Evolutionary conservation across 2,329 filamentous ascomycete genomes (phyloP).

Genomic region (Cercospora brassicicola): DNA sequence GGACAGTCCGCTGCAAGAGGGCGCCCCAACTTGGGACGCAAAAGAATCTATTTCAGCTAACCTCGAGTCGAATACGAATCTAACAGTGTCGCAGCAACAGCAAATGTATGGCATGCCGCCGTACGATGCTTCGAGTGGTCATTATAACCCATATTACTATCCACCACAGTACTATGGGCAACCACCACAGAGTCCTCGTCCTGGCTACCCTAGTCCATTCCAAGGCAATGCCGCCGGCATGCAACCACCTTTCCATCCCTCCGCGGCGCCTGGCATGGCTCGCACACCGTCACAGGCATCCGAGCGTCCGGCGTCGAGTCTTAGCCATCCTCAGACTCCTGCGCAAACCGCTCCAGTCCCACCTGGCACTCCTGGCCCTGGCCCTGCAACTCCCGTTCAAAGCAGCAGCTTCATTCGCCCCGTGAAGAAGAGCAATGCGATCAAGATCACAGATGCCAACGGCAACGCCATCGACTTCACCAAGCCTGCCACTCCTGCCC

Average conservation of each 20-base stretch:
- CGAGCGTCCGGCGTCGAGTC: slow-evolving; percentile 59
- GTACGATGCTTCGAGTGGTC: slow-evolving; percentile 50
- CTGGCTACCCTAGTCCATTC: slow-evolving; percentile 51
- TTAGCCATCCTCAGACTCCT: slow-evolving; percentile 61
- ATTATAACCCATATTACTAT: slow-evolving; percentile 50
- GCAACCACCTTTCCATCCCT: slow-evolving; percentile 59
- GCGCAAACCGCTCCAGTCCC: slow-evolving; percentile 60
- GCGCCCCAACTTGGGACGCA: slow-evolving; percentile 1
- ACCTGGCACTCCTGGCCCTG: slow-evolving; percentile 37
- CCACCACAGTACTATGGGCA: slow-evolving; percentile 55
- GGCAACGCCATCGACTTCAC: slow-evolving; percentile 73
- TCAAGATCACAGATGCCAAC: slow-evolving; percentile 79
- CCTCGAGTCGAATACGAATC: slow-evolving; percentile 28
- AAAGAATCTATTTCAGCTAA: slow-evolving; percentile 1
- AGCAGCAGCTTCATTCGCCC: slow-evolving; percentile 62
- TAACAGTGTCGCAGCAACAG: slow-evolving; percentile 40
- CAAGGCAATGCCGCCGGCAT: slow-evolving; percentile 51
- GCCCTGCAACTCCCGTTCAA: slow-evolving; percentile 31
- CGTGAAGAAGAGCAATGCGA: slow-evolving; percentile 67
- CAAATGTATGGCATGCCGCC: slow-evolving; percentile 64
- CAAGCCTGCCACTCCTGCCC: slow-evolving; percentile 58
- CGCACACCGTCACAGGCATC: slow-evolving; percentile 79
- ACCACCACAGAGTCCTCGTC: slow-evolving; percentile 49
- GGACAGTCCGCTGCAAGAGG: slow-evolving; percentile 23
- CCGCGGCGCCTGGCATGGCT: slow-evolving; percentile 63